Percentiles rank a stretch among this genome's conserved stretches.
phyloP scores from a whole-genome alignment of 345 rosid species.

The Pelargonium nanum region DNA sequence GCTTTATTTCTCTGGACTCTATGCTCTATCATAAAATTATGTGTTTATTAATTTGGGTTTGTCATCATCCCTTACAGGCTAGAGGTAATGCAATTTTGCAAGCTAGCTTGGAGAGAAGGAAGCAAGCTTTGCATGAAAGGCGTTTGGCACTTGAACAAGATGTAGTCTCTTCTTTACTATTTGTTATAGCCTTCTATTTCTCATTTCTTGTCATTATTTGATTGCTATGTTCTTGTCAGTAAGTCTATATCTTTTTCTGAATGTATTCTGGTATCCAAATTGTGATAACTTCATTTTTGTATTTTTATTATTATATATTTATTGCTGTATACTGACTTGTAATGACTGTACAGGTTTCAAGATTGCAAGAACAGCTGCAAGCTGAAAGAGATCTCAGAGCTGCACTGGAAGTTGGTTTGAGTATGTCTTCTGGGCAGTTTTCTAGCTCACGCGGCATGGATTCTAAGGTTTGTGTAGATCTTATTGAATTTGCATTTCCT shows the following conservation, averaged over 20 bases:
- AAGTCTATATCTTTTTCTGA: too few species aligned
- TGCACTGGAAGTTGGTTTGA: constrained; percentile 93
- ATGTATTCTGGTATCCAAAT: too few species aligned
- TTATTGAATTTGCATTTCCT: constrained; percentile 7
- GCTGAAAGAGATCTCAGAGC: constrained; percentile 98
- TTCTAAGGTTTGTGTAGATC: constrained; percentile 56
- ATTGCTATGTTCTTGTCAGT: constrained; percentile 2
- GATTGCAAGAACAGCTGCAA: constrained; percentile 98
- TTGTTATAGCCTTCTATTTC: constrained; percentile 8
- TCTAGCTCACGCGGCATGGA: constrained; percentile 82
- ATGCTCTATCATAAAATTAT: not conserved
- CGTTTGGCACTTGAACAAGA: constrained; percentile 98
- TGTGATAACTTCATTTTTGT: too few species aligned
- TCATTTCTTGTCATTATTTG: constrained; percentile 4
- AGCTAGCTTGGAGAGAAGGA: constrained; percentile 95
- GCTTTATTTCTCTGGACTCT: constrained; percentile 9
- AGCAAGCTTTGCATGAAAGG: constrained; percentile 96
- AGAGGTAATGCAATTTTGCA: constrained; percentile 96
- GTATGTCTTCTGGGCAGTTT: constrained; percentile 92
- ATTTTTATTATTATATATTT: too few species aligned
- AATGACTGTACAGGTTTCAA: constrained; percentile 53
- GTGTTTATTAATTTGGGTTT: too few species aligned
- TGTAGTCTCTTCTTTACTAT: constrained; percentile 37
- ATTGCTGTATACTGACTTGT: too few species aligned
- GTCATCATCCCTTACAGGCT: constrained; percentile 40